phyloP scores from a whole-genome alignment of 768 basidiomycete genomes.

The Suillus discolor region DNA sequence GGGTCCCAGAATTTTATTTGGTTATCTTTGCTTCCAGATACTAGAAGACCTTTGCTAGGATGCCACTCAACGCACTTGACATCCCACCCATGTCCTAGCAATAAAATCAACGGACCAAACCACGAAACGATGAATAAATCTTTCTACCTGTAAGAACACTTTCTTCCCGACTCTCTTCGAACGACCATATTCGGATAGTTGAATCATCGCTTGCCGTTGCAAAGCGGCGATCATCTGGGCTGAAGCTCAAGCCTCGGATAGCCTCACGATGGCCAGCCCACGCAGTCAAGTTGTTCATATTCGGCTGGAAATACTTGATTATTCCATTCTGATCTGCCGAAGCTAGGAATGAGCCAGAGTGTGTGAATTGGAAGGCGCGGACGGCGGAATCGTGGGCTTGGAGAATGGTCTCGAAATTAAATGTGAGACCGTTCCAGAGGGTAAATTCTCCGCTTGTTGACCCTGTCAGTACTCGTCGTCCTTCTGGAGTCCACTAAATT shows the following conservation, averaged over 20 bases:
- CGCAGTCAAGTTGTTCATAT: constrained; percentile 97
- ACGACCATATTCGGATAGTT: constrained; percentile 93
- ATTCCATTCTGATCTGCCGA: constrained; percentile 92
- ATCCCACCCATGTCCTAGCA: constrained; percentile 95
- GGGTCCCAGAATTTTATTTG: constrained; percentile 99
- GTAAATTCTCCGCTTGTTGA: constrained; percentile 98
- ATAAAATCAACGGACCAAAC: constrained; percentile 17
- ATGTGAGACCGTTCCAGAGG: constrained; percentile 97
- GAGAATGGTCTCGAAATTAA: constrained; percentile 99
- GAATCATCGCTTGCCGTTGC: constrained; percentile 97
- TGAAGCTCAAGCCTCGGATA: constrained; percentile 88
- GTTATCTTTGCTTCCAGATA: constrained; percentile 97
- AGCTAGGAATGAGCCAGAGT: constrained; percentile 90
- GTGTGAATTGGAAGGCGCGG: constrained; percentile 86
- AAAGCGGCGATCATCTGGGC: constrained; percentile 89
- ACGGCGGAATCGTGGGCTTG: constrained; percentile 97
- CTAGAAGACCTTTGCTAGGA: constrained; percentile 92
- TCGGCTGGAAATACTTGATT: constrained; percentile 99
- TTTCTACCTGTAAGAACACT: constrained; percentile 75
- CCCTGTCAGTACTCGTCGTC: constrained; percentile 89
- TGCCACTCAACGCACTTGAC: constrained; percentile 99
- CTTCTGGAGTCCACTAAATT: constrained; percentile 94
- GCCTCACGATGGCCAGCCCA: constrained; percentile 96
- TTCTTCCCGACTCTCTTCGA: constrained; percentile 89
- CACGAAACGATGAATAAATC: too few species aligned